Evolutionary conservation across 352 stramenopile species (phyloP).

Genomic region (Phytophthora pistaciae): DNA sequence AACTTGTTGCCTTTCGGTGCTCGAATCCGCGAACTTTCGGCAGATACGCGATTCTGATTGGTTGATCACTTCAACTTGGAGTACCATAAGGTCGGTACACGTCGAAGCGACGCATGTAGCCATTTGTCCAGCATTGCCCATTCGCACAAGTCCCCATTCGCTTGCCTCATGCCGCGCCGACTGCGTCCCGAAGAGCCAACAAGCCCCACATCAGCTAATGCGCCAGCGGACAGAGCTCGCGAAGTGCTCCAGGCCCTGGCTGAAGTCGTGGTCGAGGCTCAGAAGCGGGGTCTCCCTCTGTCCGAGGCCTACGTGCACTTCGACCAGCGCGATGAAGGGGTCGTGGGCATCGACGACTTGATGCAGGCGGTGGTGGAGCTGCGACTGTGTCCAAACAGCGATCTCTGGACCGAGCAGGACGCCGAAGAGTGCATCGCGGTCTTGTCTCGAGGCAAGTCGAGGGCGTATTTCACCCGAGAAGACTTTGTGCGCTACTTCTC

Average conservation of each 20-base stretch:
- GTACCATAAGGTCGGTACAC: conserved; percentile 23
- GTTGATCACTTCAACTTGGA: conserved; percentile 28
- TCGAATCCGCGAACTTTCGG: conserved; percentile 27
- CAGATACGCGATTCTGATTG: conserved; percentile 31
- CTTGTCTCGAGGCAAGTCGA: conserved; percentile 49
- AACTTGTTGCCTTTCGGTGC: conserved; percentile 35
- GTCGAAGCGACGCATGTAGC: conserved; percentile 32
- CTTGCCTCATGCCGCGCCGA: conserved; percentile 16
- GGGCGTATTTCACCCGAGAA: conserved; percentile 58
- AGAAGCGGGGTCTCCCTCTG: conserved; percentile 56
- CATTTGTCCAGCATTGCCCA: conserved; percentile 27
- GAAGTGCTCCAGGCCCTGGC: conserved; percentile 48
- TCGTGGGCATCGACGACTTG: conserved; percentile 63
- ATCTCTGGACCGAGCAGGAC: conserved; percentile 55
- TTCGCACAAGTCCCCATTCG: neutral
- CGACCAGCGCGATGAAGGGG: conserved; percentile 48
- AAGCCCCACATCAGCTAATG: neutral
- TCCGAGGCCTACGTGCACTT: conserved; percentile 70
- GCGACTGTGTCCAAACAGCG: conserved; percentile 22
- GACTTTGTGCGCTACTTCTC: conserved; percentile 68
- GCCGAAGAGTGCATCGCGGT: conserved; percentile 51
- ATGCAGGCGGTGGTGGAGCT: conserved; percentile 62
- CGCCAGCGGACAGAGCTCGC: conserved; percentile 5
- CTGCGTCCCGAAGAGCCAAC: neutral
- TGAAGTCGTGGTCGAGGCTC: conserved; percentile 60